Evolutionary conservation across 179 eudicot species (phyloP).

Genomic region (Actinidia chinensis): DNA sequence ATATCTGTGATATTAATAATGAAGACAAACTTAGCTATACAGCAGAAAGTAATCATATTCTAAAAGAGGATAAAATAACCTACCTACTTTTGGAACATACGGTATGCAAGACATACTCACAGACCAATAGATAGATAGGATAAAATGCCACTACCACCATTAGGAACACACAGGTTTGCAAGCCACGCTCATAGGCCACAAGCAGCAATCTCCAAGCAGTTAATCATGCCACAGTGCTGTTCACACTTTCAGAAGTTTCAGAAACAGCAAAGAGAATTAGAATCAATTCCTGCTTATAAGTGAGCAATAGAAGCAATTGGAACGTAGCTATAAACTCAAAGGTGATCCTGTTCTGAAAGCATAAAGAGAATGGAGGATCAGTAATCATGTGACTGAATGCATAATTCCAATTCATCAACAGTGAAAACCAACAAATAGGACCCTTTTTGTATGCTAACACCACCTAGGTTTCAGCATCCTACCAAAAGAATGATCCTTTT

Average conservation of each 20-base stretch:
- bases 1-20: slow-evolving; percentile 41
- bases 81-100: not conserved
- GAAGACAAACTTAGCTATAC: not conserved
- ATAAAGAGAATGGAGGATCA: not conserved
- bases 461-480: not conserved
- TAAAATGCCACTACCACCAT: not conserved
- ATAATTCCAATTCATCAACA: not conserved
- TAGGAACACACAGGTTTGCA: not conserved
- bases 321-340: no score
- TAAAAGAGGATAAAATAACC: not conserved
- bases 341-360: no score
- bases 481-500: not conserved
- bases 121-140: not conserved
- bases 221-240: not conserved
- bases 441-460: not conserved
- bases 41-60: not conserved
- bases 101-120: not conserved
- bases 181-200: no score
- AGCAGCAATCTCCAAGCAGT: not conserved
- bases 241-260: slow-evolving; percentile 6
- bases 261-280: not conserved
- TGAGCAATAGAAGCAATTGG: not conserved
- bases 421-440: not conserved
- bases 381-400: not conserved
- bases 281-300: not conserved